phyloP scores from a whole-genome alignment of 2,329 filamentous ascomycete genomes.

The Hymenotorrendiella dingleyae region DNA sequence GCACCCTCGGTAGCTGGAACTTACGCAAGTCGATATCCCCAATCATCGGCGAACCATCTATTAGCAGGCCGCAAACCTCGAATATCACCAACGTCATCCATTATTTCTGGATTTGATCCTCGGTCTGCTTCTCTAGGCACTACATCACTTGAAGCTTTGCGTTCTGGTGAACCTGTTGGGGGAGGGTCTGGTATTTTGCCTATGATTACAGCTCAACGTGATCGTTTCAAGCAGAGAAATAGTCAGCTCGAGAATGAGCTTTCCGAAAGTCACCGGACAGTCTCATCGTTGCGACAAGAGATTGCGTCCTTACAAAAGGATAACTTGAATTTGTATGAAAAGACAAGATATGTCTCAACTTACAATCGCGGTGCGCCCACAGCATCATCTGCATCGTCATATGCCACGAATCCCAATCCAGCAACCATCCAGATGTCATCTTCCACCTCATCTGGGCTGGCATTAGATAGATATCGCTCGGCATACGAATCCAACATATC shows the following conservation, averaged over 20 bases:
- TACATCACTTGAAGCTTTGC: conserved; percentile 50
- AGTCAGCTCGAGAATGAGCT: conserved; percentile 84
- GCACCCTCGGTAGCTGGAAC: conserved; percentile 91
- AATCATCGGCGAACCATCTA: conserved; percentile 55
- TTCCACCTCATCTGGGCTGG: conserved; percentile 56
- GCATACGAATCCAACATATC: conserved; percentile 95
- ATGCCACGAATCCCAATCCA: conserved; percentile 66
- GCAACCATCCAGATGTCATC: conserved; percentile 59
- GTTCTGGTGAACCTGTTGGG: conserved; percentile 58
- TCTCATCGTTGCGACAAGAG: conserved; percentile 84
- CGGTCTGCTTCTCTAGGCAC: conserved; percentile 42
- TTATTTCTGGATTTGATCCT: conserved; percentile 93
- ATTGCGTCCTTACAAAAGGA: conserved; percentile 90
- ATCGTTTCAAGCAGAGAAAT: conserved; percentile 97
- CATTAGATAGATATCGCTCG: conserved; percentile 78
- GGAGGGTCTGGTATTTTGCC: conserved; percentile 84
- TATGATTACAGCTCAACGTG: conserved; percentile 96
- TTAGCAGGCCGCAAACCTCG: conserved; percentile 51
- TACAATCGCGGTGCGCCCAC: conserved; percentile 70
- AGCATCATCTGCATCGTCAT: conserved; percentile 58
- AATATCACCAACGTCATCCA: conserved; percentile 90
- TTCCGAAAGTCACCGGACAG: conserved; percentile 72
- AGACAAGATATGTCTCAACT: conserved; percentile 91
- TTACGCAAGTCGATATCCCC: conserved; percentile 73
- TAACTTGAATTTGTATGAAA: conserved; percentile 93